Conservation (phyloP, 768 basidiomycete genomes). For the Termitomyces sp. region DNA sequence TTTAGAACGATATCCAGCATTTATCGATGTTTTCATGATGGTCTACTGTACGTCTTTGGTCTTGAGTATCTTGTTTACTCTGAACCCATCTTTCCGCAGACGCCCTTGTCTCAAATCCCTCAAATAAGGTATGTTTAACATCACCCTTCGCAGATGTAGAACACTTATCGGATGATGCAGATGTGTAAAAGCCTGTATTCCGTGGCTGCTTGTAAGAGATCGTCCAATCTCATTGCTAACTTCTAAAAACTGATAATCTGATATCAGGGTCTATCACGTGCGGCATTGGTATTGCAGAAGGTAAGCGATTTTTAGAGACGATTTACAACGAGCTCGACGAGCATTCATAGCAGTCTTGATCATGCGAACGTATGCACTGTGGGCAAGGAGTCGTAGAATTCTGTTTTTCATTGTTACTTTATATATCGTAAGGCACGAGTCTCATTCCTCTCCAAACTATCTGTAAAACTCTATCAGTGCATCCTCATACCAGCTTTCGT, state of each 20-base stretch:
- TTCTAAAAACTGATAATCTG: neutral
- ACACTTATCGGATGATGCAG: neutral
- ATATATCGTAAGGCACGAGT: constrained; percentile 3
- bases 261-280: constrained; percentile 1
- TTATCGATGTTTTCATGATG: constrained; percentile 18
- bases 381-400: constrained; percentile 9
- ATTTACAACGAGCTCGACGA: neutral
- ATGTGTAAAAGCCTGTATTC: constrained; percentile 4
- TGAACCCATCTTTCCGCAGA: neutral
- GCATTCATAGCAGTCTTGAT: constrained; percentile 11
- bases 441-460: neutral
- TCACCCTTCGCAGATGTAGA: neutral
- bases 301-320: neutral
- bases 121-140: neutral
- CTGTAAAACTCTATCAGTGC: neutral
- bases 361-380: constrained; percentile 16
- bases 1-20: constrained; percentile 19
- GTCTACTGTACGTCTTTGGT: constrained; percentile 14
- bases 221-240: neutral
- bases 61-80: neutral
- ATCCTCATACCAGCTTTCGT: constrained; percentile 2
- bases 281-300: constrained; percentile 11
- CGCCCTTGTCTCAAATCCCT: neutral
- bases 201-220: neutral
- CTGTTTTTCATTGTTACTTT: constrained; percentile 3